These are phyloP conservation scores for Aspergillus sp. DNA, from an alignment of 2,329 filamentous ascomycete genomes.

Conservation along the genomic window DNA sequence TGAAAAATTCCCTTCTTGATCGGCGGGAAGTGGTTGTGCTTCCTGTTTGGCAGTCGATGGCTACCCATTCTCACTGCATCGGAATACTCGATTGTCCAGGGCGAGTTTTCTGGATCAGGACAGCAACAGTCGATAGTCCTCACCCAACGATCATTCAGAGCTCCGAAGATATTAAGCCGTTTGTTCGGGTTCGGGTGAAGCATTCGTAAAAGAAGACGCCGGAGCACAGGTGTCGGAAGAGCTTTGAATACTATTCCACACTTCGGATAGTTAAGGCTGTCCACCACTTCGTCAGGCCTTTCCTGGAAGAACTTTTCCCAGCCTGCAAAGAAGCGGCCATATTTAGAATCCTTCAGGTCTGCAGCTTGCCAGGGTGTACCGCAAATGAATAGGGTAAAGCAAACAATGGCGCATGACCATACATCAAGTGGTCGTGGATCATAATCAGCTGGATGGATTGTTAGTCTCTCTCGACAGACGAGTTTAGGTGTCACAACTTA, in stretches of 20 bases:
- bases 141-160: constrained; percentile 65
- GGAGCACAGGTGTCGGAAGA: constrained; percentile 46
- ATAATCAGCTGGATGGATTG: constrained; percentile 42
- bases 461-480: neutral
- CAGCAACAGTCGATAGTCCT: constrained; percentile 74
- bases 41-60: constrained; percentile 17
- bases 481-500: constrained; percentile 25
- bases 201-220: constrained; percentile 70
- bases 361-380: constrained; percentile 70
- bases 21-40: constrained; percentile 27
- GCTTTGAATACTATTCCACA: constrained; percentile 58
- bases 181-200: constrained; percentile 68
- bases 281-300: constrained; percentile 46
- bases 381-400: constrained; percentile 66
- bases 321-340: constrained; percentile 57
- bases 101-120: constrained; percentile 41
- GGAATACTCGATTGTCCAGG: neutral
- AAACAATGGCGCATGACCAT: constrained; percentile 79
- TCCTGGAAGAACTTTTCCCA: constrained; percentile 63
- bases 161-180: constrained; percentile 62
- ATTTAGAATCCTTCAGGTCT: constrained; percentile 51
- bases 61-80: constrained; percentile 21
- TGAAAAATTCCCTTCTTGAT: constrained; percentile 20
- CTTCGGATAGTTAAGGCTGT: constrained; percentile 59
- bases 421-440: constrained; percentile 77